Conservation (phyloP, 106 monocot species). For the Amphibolis antarctica region DNA sequence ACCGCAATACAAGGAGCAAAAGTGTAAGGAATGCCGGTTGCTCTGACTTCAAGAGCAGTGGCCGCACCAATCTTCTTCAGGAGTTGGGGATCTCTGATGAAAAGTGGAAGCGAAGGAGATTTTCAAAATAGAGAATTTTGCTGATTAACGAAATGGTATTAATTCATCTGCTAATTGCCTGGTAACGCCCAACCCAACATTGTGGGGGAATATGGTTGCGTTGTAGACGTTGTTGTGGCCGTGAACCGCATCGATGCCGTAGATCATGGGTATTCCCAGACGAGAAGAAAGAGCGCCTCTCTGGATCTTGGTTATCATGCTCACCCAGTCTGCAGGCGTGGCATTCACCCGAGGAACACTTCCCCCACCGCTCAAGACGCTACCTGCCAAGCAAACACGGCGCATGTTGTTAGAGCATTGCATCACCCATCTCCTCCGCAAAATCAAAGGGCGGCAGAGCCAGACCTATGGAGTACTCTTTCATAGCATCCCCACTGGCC, state of each 20-base stretch:
- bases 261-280: slow-evolving; percentile 22
- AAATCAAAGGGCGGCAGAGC: too few species aligned
- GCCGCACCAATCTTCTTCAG: slow-evolving; percentile 66
- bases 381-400: background rate
- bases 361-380: slow-evolving; percentile 15
- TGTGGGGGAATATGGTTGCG: slow-evolving; percentile 24
- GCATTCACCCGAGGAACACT: slow-evolving; percentile 13
- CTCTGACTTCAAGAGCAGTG: slow-evolving; percentile 79
- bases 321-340: slow-evolving; percentile 10
- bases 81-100: slow-evolving; percentile 25
- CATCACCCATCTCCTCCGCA: too few species aligned
- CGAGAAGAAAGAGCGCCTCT: slow-evolving; percentile 9
- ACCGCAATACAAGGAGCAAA: slow-evolving; percentile 82
- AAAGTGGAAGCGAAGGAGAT: background rate
- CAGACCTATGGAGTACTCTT: slow-evolving; percentile 23
- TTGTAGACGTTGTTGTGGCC: slow-evolving; percentile 18
- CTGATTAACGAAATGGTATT: too few species aligned
- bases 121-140: too few species aligned
- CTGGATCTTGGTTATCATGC: slow-evolving; percentile 16
- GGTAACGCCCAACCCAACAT: slow-evolving; percentile 24
- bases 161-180: background rate
- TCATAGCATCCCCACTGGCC: slow-evolving; percentile 15
- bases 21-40: slow-evolving; percentile 60
- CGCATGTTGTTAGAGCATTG: too few species aligned
- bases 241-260: slow-evolving; percentile 23